Conservation (phyloP, 345 rosid genomes). For the Citrus sp. region DNA sequence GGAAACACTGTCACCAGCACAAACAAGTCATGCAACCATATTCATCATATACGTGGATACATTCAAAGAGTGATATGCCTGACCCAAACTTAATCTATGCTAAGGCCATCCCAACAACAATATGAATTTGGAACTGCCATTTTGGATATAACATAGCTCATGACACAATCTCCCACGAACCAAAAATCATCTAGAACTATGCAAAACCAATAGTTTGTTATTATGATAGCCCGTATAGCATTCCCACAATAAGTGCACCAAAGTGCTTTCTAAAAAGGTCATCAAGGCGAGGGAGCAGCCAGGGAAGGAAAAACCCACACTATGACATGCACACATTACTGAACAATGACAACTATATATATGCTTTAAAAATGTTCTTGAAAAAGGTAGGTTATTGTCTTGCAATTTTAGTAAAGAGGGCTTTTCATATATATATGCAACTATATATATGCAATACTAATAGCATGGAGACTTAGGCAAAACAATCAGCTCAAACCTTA, state of each 20-base stretch:
- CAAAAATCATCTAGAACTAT: conserved; percentile 5
- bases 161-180: neutral
- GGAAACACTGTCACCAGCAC: conserved; percentile 34
- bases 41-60: neutral
- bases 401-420: neutral
- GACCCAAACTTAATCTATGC: neutral
- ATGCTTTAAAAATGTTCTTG: neutral
- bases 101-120: neutral
- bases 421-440: conserved; percentile 1
- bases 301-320: neutral
- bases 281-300: neutral
- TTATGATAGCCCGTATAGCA: no score
- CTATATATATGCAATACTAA: no score
- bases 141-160: neutral
- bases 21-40: conserved; percentile 1
- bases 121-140: neutral
- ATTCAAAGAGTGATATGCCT: neutral
- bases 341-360: neutral
- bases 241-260: no score
- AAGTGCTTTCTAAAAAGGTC: neutral
- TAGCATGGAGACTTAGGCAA: neutral
- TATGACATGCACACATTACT: neutral
- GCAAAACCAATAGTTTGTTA: neutral
- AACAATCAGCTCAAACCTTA: neutral
- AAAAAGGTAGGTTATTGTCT: neutral